phyloP scores from a whole-genome alignment of 495 filamentous ascomycete genomes.

The Penicillium arizonense region DNA sequence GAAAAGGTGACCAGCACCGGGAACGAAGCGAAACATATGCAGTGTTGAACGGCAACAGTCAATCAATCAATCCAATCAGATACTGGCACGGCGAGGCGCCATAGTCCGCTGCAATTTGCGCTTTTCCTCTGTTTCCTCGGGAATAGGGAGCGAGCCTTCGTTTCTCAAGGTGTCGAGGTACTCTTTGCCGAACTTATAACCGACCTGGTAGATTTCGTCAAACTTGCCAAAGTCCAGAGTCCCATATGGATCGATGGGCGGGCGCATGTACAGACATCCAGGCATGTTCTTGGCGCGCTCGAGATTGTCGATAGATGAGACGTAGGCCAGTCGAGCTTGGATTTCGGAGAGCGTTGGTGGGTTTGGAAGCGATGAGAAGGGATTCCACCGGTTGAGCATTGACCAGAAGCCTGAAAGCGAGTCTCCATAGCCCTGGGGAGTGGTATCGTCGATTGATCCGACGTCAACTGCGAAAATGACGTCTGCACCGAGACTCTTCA shows the following conservation, averaged over 20 bases:
- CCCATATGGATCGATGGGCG: constrained; percentile 88
- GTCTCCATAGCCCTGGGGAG: constrained; percentile 88
- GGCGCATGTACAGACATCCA: constrained; percentile 92
- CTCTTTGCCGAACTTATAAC: constrained; percentile 79
- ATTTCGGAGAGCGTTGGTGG: constrained; percentile 95
- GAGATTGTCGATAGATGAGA: constrained; percentile 86
- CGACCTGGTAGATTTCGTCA: constrained; percentile 90
- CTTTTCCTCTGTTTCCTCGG: constrained; percentile 81
- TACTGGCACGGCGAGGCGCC: constrained; percentile 90
- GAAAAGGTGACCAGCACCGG: not conserved
- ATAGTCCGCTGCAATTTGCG: constrained; percentile 86
- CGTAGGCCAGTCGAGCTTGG: constrained; percentile 91
- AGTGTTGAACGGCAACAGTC: not conserved
- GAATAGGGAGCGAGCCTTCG: constrained; percentile 64
- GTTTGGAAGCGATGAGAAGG: constrained; percentile 80
- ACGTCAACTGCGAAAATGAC: constrained; percentile 96
- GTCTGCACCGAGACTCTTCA: constrained; percentile 91
- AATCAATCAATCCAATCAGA: constrained; percentile 30
- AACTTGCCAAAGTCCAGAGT: constrained; percentile 97
- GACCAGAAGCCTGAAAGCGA: constrained; percentile 95
- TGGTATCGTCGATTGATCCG: constrained; percentile 84
- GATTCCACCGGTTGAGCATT: constrained; percentile 93
- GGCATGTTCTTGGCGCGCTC: constrained; percentile 86
- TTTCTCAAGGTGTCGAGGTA: constrained; percentile 72
- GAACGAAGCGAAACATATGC: not conserved